Evolutionary conservation across 1,139 yeast species (phyloP).

Genomic region (Geotrichum phurueaensis): DNA sequence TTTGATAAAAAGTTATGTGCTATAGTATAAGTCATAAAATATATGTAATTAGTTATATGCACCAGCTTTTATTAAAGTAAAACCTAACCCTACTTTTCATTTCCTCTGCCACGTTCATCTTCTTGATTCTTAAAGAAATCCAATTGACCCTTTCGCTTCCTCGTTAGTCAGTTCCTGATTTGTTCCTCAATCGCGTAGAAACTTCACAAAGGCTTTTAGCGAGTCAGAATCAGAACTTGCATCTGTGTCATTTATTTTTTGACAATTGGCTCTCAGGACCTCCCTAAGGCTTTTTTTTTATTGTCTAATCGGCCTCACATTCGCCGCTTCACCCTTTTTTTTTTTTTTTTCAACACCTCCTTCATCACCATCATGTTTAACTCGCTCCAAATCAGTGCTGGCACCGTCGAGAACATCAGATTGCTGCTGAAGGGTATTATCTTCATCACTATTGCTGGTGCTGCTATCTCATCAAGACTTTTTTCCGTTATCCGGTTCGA

Average conservation of each 20-base stretch:
- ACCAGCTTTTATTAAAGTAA: neutral
- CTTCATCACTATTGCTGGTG: conserved; percentile 71
- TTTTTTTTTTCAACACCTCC: neutral
- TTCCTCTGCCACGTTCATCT: conserved; percentile 10
- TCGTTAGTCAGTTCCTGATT: neutral
- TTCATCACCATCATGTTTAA: conserved; percentile 4
- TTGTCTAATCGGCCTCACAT: neutral
- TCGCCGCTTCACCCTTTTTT: neutral
- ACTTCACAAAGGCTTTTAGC: neutral
- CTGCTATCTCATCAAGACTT: conserved; percentile 85
- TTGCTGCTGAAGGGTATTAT: conserved; percentile 57
- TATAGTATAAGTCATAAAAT: neutral
- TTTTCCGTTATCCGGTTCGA: conserved; percentile 62
- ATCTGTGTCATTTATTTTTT: neutral
- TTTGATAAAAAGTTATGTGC: too few species aligned
- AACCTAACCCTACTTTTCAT: conserved; percentile 7
- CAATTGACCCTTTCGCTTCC: neutral
- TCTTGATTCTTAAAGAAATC: neutral
- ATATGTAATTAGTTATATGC: neutral
- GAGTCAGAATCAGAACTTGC: neutral
- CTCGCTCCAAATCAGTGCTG: conserved; percentile 12
- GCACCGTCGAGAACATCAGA: conserved; percentile 22
- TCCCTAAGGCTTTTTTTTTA: neutral
- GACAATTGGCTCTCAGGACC: neutral
- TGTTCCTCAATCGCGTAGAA: neutral